Evolutionary conservation across 2,329 filamentous ascomycete species (phyloP), one percentile per base, ranked within the genome.

Genomic region (Paraphoma sp.): DNA sequence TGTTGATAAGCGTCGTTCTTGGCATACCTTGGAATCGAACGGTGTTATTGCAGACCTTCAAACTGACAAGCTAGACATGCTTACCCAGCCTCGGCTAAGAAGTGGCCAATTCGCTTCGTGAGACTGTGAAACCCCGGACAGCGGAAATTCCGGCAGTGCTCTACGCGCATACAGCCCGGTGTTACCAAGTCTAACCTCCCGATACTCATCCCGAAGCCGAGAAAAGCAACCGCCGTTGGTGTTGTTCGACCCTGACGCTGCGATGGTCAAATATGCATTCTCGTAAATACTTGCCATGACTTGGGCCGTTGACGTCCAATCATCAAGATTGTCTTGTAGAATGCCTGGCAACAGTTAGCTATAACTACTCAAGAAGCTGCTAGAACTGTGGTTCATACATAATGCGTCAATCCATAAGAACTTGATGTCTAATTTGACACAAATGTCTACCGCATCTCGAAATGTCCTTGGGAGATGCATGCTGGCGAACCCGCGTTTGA

Each of bases 1-100:
- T 8, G 54, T 53, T 3, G 64, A 60, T 6, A 67, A 51, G 9
- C 58, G 28, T 8, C 64, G 51, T 28, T 67, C 64, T 45, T 67
- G 62, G 31, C 33, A 36, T 56, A 48, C 40, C 40, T 42, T n/a
- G 8, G n/a, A 23, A 23, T 14, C 40, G 8, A n/a, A 16, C 11
- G 16, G 12, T n/a, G 12, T 42, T 17, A 16, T 4, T n/a, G 16
- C 16, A 9, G 11, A 3, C 4, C 16, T 9, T 8, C 3, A 42
- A 2, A 42, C 14, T 42, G 3, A 5, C 23, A 23, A 23, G 23
- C 23, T 23, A 23, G n/a, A 42, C 4, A 42, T 23, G 4, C 16
- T 8, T 1, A 63, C 62, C 64, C 62, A 67, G 1, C 33, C 64
- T 7, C 64, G 57, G 4, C 12, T 5, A 2, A 60, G 17, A 14